A percentile compares a stretch with the other conserved stretches of the same genome.
These are phyloP conservation scores for Skeletonema tropicum DNA, from an alignment of 108 stramenopile genomes.

Conservation along the genomic window DNA sequence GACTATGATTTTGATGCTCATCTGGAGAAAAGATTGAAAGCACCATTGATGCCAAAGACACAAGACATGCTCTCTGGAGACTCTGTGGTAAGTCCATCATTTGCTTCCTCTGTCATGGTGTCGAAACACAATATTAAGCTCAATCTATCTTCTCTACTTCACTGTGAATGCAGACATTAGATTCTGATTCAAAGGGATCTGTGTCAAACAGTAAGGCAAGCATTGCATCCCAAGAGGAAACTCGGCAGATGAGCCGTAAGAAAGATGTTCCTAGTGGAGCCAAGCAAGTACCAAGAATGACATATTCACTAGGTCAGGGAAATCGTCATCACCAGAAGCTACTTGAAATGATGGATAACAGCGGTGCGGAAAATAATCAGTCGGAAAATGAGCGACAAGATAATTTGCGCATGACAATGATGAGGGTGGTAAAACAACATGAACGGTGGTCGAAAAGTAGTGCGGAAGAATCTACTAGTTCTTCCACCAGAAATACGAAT, in stretches of 20 bases:
- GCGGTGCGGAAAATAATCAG: constrained; percentile 14
- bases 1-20: constrained; percentile 84
- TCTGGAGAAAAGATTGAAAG: constrained; percentile 57
- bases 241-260: not conserved
- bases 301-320: constrained; percentile 49
- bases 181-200: constrained; percentile 36
- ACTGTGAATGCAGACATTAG: not conserved
- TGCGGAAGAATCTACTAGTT: constrained; percentile 14
- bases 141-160: not conserved
- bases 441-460: constrained; percentile 48
- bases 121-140: not conserved
- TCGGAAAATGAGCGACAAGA: not conserved
- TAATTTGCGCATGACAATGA: constrained; percentile 51
- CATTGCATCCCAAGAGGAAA: constrained; percentile 4
- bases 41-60: constrained; percentile 63
- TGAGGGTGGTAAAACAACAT: constrained; percentile 49
- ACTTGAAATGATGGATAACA: constrained; percentile 49
- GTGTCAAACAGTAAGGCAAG: not conserved
- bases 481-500: constrained; percentile 48
- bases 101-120: not conserved
- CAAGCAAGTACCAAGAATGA: constrained; percentile 21
- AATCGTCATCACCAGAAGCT: constrained; percentile 57
- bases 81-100: constrained; percentile 32
- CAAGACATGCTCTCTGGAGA: constrained; percentile 39
- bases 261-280: constrained; percentile 9